These are phyloP conservation scores for Microsporum audouinii DNA, from an alignment of 2,329 filamentous ascomycete genomes.

Conservation along the genomic window DNA sequence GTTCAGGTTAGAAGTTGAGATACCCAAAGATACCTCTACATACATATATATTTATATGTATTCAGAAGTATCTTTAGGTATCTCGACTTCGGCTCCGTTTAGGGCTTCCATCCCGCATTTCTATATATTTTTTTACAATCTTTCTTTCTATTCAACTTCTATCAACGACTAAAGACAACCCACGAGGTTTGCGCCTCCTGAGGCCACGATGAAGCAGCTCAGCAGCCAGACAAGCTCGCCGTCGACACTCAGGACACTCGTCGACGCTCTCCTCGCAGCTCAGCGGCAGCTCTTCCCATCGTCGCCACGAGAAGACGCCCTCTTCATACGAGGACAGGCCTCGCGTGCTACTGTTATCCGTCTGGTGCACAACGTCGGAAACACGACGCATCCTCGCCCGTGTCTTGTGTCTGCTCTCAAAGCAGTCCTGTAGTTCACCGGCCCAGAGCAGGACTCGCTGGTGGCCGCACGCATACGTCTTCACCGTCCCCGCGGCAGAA, in stretches of 20 bases:
- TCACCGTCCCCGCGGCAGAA: neutral
- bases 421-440: slow-evolving; percentile 6
- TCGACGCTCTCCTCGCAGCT: neutral
- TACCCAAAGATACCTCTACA: neutral
- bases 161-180: no score
- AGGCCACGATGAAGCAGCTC: neutral
- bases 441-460: neutral
- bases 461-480: slow-evolving; percentile 6
- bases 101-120: neutral
- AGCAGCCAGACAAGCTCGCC: neutral
- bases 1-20: no score
- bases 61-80: neutral
- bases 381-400: neutral
- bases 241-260: neutral
- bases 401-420: neutral
- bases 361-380: no score
- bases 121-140: neutral
- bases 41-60: no score
- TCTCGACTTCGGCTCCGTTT: neutral
- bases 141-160: neutral
- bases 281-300: neutral
- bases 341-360: no score
- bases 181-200: neutral
- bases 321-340: neutral
- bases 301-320: slow-evolving; percentile 5